Evolutionary conservation across 2,329 filamentous ascomycete genomes (phyloP).

Genomic region (Tolypocladium album): DNA sequence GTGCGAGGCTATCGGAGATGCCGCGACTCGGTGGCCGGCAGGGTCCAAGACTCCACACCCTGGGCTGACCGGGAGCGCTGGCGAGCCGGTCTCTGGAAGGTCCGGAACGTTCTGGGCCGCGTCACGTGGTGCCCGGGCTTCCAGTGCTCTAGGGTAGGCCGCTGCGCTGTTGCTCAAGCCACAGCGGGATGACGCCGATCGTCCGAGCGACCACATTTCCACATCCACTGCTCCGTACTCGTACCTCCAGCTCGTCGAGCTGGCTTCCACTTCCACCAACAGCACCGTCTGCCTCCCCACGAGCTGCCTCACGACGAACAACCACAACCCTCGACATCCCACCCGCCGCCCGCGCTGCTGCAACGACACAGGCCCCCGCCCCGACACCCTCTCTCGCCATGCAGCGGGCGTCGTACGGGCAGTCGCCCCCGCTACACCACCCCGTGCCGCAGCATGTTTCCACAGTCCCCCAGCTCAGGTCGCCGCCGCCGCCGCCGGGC

Average conservation of each 20-base stretch:
- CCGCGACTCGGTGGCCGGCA: not conserved
- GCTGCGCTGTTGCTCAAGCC: not conserved
- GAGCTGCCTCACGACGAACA: constrained; percentile 1
- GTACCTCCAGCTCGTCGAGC: not conserved
- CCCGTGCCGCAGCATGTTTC: constrained; percentile 97
- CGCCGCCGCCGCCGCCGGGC: constrained; percentile 70
- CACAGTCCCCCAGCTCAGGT: constrained; percentile 92
- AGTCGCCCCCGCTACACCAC: constrained; percentile 90
- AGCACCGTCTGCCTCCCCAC: not conserved
- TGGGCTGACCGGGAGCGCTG: no score
- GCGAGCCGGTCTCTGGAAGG: not conserved
- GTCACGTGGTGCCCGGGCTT: constrained; percentile 2
- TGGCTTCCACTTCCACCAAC: no score
- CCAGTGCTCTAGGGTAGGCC: not conserved
- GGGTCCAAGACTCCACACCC: not conserved
- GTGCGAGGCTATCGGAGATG: not conserved
- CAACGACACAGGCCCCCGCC: not conserved
- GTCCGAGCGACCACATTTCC: constrained; percentile 24
- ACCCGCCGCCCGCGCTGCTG: not conserved
- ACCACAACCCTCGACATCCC: not conserved
- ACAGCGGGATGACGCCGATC: not conserved
- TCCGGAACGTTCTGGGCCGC: constrained; percentile 1
- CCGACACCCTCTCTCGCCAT: constrained; percentile 35
- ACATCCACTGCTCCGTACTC: constrained; percentile 6
- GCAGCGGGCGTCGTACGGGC: constrained; percentile 78